Base-by-base conservation (phyloP, 2,329 filamentous ascomycete species). In the Trichoderma semiorbis region DNA sequence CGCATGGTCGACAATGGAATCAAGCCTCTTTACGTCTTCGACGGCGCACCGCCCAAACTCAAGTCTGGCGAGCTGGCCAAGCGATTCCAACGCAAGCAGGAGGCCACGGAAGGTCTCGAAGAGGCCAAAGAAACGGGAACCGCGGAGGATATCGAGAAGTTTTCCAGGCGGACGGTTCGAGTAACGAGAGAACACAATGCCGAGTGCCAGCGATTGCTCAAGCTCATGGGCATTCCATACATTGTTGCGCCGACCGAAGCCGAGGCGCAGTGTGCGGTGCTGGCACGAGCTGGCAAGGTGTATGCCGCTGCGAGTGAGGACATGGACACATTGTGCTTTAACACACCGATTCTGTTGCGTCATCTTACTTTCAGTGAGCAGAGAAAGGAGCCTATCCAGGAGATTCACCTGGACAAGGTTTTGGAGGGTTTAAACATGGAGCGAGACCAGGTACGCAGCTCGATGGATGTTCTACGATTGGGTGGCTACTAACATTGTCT, bases 1-100 rank as follows among this genome's bases (percentile, higher is more conserved):
- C 94, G 96, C 77, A 98, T 99, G 85, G 93, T 98, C 78, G 96
- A 99, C 83, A 98, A 98, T 78, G 96, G 96, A 72, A 98, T 99
- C 85, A 99, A 99, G 81, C 96, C 96, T 1, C 89, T 99, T 76
- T 99, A 97, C 82, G 95, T 99, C 72, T 99, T 99, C 80, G 96
- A 99, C 77, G 96, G 96, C 72, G 94, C 95, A 11, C 96, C 96
- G 21, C 96, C 96, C 0, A 98, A 98, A 81, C 91, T 99, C 80
- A 99, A 99, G 84, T 97, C 94, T 0, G 96, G 96, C 74, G 96
- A 99, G 84, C 87, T 99, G 71, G 96, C 96, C 60, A 97, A 97
- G 83, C 94, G 96, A 74, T 97, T 97, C 80, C 93, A 97, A 82
- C 92, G 96, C 78, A 99, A 98, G 84, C 90, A 93, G 67, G 95